phyloP scores from a whole-genome alignment of 176 grass and related monocot species.

The Aegilops speltoides region DNA sequence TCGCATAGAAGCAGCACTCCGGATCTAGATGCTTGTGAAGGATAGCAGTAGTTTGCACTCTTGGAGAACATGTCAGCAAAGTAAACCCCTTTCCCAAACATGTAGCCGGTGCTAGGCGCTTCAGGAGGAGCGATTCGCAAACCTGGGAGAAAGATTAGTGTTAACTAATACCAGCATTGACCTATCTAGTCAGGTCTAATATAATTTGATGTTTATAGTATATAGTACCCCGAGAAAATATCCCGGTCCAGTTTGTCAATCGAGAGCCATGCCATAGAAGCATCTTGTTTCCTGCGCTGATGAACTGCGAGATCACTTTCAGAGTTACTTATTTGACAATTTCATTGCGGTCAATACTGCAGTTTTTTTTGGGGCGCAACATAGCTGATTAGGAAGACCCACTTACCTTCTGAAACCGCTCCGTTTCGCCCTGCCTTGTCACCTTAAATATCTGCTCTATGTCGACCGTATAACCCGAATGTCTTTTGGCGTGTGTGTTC shows the following conservation, averaged over 20 bases:
- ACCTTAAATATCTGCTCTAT: slow-evolving; percentile 84
- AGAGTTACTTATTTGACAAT: too few relatives aligned
- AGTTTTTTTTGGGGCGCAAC: neutral
- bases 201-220: too few relatives aligned
- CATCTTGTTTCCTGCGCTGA: too few relatives aligned
- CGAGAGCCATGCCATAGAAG: too few relatives aligned
- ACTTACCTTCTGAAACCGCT: slow-evolving; percentile 69
- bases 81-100: slow-evolving; percentile 96
- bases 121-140: slow-evolving; percentile 91
- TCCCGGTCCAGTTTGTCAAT: too few relatives aligned
- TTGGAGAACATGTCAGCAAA: slow-evolving; percentile 98
- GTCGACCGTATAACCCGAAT: slow-evolving; percentile 60
- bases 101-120: slow-evolving; percentile 88
- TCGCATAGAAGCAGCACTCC: slow-evolving; percentile 89
- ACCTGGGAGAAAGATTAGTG: slow-evolving; percentile 36
- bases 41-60: slow-evolving; percentile 90
- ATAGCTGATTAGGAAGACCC: neutral
- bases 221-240: too few relatives aligned
- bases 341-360: too few relatives aligned
- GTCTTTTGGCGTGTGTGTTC: slow-evolving; percentile 83
- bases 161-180: slow-evolving; percentile 30
- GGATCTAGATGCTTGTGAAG: slow-evolving; percentile 55
- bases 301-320: too few relatives aligned
- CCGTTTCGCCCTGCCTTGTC: slow-evolving; percentile 62
- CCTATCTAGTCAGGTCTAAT: too few relatives aligned